Conservation (phyloP, 371 early-diverging fungal species). For the Nematocida sp. region DNA sequence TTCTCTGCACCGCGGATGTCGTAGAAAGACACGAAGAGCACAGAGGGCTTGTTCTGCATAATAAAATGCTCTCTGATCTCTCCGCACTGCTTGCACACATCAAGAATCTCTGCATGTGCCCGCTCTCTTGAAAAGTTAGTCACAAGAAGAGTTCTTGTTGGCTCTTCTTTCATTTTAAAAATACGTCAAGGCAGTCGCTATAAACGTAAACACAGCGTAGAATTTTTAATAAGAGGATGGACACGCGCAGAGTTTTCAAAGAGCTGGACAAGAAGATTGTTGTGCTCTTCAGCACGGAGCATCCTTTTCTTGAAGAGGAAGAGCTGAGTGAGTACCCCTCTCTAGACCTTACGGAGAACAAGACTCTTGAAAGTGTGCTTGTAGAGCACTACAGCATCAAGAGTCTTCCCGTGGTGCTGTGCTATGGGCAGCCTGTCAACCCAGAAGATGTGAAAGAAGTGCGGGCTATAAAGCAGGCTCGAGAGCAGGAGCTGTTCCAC, state of each 20-base stretch:
- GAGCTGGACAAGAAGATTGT: neutral
- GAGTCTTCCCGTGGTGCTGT: conserved; percentile 27
- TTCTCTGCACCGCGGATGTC: conserved; percentile 53
- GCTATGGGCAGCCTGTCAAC: conserved; percentile 12
- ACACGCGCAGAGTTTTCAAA: neutral
- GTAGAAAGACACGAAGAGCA: conserved; percentile 61
- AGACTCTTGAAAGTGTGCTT: conserved; percentile 1
- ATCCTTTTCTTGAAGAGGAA: conserved; percentile 14
- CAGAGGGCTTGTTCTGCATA: conserved; percentile 40
- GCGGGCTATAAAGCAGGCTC: conserved; percentile 9
- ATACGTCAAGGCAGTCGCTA: neutral
- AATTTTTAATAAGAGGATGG: no score
- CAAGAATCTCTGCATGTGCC: conserved; percentile 15
- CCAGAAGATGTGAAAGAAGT: conserved; percentile 34
- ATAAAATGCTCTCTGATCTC: conserved; percentile 57
- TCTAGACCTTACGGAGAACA: conserved; percentile 7
- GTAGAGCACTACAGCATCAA: conserved; percentile 8
- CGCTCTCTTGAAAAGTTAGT: conserved; percentile 40
- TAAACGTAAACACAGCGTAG: no score
- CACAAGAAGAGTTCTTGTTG: conserved; percentile 57
- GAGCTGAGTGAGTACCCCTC: conserved; percentile 1
- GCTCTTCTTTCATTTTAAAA: conserved; percentile 26
- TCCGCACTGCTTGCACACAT: conserved; percentile 33
- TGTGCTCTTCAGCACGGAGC: neutral
- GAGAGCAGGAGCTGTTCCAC: conserved; percentile 23